Evolutionary conservation across 2,329 filamentous ascomycete genomes (phyloP), one percentile per base, ranked within the genome.

Genomic region (Helotiales sp.): DNA sequence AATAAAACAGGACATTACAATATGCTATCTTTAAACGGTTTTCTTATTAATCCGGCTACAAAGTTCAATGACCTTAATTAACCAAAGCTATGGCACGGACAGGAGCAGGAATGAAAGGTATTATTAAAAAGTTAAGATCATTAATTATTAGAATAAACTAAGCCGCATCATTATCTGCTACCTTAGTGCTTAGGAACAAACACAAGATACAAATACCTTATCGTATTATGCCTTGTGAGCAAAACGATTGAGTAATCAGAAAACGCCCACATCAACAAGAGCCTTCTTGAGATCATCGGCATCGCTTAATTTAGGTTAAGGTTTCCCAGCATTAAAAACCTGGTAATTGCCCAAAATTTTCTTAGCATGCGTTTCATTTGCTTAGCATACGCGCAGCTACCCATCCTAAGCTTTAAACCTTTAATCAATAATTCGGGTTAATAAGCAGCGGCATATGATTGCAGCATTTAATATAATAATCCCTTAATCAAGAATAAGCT

Each of bases 1-100:
- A 74, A 81, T 70, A 77, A 81, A 69, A 68, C 61, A 22, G 78
- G n/a, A n/a, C n/a, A n/a, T n/a, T n/a, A n/a, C n/a, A n/a, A n/a
- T n/a, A n/a, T n/a, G n/a, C n/a, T n/a, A 80, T 64, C 72, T 26
- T 66, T 82, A 26, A 79, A 82, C 73, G 77, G 75, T 22, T 74
- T 79, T 13, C 75, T 80, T 6, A 66, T 80, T 17, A 75, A 79
- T 68, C 74, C 75, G 24, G 68, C 52, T 22, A 80, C 78, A 22
- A 79, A 71, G 63, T 77, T 79, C 52, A 72, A 77, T 62, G 67
- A 70, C 58, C 26, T 70, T 61, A 65, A 65, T 65, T 68, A 40
- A 68, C 50, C 8, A 52, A 68, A 64, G 58, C 47, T 43, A 64
- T 63, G 37, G 59, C 64, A 66, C 50, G 28, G 64, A 63, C 52